Evolutionary conservation across 1,284 basidiomycete genomes (phyloP).

Genomic region (Marasmius tenuissimus): DNA sequence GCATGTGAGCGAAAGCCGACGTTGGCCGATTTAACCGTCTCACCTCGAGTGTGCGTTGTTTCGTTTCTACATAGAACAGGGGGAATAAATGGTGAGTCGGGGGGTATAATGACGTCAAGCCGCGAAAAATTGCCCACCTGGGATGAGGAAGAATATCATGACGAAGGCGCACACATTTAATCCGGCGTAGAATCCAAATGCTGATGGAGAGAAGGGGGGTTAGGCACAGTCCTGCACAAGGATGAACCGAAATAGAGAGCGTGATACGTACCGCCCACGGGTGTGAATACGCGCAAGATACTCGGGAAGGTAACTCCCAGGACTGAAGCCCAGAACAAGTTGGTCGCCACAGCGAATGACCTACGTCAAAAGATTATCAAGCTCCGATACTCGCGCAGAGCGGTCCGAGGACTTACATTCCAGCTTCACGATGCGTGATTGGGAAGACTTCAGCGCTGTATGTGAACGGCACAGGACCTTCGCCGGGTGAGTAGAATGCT

Average conservation of each 20-base stretch:
- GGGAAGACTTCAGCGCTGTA: conserved; percentile 68
- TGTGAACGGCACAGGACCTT: conserved; percentile 73
- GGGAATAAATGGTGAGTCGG: neutral
- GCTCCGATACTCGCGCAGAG: neutral
- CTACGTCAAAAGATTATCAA: conserved; percentile 16
- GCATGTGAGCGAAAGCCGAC: conserved; percentile 14
- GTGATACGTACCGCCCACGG: conserved; percentile 30
- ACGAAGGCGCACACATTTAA: conserved; percentile 50
- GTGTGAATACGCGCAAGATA: conserved; percentile 44
- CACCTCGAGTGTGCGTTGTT: conserved; percentile 62
- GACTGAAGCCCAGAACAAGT: conserved; percentile 53
- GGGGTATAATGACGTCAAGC: neutral
- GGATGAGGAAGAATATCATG: conserved; percentile 58
- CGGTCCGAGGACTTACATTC: conserved; percentile 35
- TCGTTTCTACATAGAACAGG: conserved; percentile 53
- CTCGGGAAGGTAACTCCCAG: conserved; percentile 63
- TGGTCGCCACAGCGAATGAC: conserved; percentile 55
- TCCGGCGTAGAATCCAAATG: conserved; percentile 57
- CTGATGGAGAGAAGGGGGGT: conserved; percentile 23
- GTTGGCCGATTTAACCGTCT: neutral
- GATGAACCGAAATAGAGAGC: neutral
- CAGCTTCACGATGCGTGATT: conserved; percentile 56
- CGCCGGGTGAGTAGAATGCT: conserved; percentile 61
- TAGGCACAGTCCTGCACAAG: neutral
- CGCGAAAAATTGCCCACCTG: conserved; percentile 36